Evolutionary conservation across 148 eudicot genomes (phyloP), one percentile per base, ranked within the genome.

Genomic region (Agrostemma githago): DNA sequence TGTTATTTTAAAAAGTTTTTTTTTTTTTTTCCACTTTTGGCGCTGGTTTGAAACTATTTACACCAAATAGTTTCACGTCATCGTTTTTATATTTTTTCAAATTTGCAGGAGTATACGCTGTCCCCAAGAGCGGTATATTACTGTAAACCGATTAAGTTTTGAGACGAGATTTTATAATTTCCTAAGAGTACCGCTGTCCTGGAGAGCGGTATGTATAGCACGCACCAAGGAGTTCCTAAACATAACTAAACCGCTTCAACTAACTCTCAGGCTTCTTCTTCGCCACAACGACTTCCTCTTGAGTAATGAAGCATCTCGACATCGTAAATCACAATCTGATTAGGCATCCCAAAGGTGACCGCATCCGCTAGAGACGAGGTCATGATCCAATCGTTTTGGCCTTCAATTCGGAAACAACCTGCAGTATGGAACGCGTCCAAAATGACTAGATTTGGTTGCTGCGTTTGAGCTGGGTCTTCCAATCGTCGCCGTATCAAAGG

Each of bases 401-500:
- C 62, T 75, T 75, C 9, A 85, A 62, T 70, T 85, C 88, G 6
- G 81, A 80, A 3, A 90, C 95, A 2, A 76, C 88, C 77, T 86
- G 87, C 2, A 90, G 85, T 92, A 90, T 90, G 39, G 95, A 85
- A 70, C 0, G 85, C 74, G 37, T 88, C 92, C 48, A 88, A 73
- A 41, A 90, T 81, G 16, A 82, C 59, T 9, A 72, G 77, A 60
- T 69, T 40, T 92, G 95, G 80, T 80, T 65, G 12, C 38, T 59
- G 1, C n/a, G 37, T 62, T 80, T 63, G 17, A 87, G 66, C 66
- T 89, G 83, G 0, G 26, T 57, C 82, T 85, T 84, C 94, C 91
- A 89, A 62, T 87, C 89, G 42, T 86, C 85, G 12, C 89, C 89
- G 82, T 71, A 78, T 89, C 87, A 84, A 89, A 89, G 60, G 89